phyloP scores from a whole-genome alignment of 148 eudicot species.

The Camellia sinensis region DNA sequence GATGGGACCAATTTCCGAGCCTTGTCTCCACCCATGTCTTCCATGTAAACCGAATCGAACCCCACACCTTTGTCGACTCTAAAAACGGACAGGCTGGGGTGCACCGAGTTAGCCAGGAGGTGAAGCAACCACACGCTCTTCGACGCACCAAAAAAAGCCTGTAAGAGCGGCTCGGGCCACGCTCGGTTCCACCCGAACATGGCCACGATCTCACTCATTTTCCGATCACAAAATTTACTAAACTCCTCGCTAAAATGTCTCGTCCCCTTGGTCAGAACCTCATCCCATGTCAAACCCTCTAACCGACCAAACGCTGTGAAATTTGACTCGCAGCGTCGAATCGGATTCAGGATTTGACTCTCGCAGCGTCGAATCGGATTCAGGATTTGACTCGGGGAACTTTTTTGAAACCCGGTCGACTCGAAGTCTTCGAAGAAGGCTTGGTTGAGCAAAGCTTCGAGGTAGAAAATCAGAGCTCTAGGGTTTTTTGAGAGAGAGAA shows the following conservation, averaged over 20 bases:
- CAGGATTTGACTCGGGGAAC: slow-evolving; percentile 34
- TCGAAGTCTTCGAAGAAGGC: slow-evolving; percentile 78
- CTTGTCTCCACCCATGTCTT: slow-evolving; percentile 73
- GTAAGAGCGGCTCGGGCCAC: slow-evolving; percentile 89
- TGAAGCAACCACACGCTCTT: slow-evolving; percentile 88
- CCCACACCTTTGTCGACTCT: slow-evolving; percentile 61
- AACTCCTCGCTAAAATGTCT: slow-evolving; percentile 84
- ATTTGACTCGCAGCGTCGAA: slow-evolving; percentile 55
- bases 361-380: slow-evolving; percentile 72
- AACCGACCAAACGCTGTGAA: slow-evolving; percentile 36
- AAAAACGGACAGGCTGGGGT: slow-evolving; percentile 60
- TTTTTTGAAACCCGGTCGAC: slow-evolving; percentile 46
- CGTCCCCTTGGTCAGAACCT: slow-evolving; percentile 79
- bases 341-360: slow-evolving; percentile 60
- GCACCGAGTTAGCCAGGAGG: slow-evolving; percentile 80
- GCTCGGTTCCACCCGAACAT: slow-evolving; percentile 84
- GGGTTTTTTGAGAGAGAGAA: slow-evolving; percentile 56
- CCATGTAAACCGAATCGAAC: slow-evolving; percentile 88
- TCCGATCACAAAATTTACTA: slow-evolving; percentile 81
- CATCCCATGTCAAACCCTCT: slow-evolving; percentile 70
- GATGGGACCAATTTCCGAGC: slow-evolving; percentile 50
- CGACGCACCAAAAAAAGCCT: slow-evolving; percentile 81
- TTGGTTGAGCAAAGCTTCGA: slow-evolving; percentile 63
- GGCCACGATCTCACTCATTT: slow-evolving; percentile 88
- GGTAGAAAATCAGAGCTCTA: slow-evolving; percentile 40